phyloP scores from a whole-genome alignment of 2,329 filamentous ascomycete species.

The Sarocladiaceae sp. region DNA sequence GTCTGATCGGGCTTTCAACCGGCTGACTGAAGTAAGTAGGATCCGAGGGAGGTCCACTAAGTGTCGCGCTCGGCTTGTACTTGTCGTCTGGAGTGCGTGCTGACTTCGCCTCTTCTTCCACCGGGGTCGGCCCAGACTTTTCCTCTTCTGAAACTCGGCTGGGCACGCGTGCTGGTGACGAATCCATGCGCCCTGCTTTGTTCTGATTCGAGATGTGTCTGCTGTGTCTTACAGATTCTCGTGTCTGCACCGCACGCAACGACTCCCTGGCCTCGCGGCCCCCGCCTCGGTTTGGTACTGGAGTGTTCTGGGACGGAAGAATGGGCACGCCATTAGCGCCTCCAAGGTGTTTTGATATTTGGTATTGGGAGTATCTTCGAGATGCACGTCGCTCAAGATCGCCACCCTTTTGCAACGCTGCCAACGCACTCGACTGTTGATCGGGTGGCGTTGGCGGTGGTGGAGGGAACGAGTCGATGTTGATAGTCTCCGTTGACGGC shows the following conservation, averaged over 20 bases:
- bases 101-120: conserved; percentile 11
- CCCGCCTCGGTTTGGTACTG: conserved; percentile 72
- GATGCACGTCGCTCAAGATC: conserved; percentile 91
- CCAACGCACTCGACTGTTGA: conserved; percentile 82
- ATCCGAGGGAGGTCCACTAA: conserved; percentile 51
- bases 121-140: conserved; percentile 1
- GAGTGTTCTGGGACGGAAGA: conserved; percentile 75
- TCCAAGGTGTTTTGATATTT: conserved; percentile 90
- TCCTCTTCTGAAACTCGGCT: conserved; percentile 58
- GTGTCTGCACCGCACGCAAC: conserved; percentile 58
- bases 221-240: conserved; percentile 44
- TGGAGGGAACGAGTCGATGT: conserved; percentile 61
- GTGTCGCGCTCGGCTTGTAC: conserved; percentile 48
- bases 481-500: conserved; percentile 36
- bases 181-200: conserved; percentile 40
- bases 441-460: conserved; percentile 63
- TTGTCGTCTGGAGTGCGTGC: conserved; percentile 53
- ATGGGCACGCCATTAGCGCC: conserved; percentile 78
- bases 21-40: conserved; percentile 24
- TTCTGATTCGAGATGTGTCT: conserved; percentile 40
- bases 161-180: conserved; percentile 55
- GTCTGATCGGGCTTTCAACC: conserved; percentile 11
- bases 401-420: conserved; percentile 83
- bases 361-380: conserved; percentile 88
- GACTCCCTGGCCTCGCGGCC: conserved; percentile 75